A percentile compares a stretch with the other conserved stretches of the same genome.
Evolutionary conservation across 208 protist species (phyloP).

Genomic region (Leishmania guyanensis): DNA sequence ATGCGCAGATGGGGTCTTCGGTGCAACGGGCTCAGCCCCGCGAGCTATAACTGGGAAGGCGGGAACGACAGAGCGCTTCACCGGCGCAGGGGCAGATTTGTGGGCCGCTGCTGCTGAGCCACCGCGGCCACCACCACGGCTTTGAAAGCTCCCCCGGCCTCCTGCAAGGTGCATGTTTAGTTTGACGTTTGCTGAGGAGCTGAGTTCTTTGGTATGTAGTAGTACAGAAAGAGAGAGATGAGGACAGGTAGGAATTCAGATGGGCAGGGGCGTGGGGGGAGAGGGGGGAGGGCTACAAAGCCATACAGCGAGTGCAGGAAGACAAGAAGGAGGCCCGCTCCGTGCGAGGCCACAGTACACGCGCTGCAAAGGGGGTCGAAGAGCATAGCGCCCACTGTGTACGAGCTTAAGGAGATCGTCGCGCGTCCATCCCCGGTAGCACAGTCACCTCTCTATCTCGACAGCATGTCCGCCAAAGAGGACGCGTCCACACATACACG

Average conservation of each 20-base stretch:
- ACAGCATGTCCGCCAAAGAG: background rate
- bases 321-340: background rate
- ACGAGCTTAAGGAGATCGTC: background rate
- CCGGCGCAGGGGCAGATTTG: conserved; percentile 12
- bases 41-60: conserved; percentile 40
- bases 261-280: background rate
- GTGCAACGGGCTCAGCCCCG: background rate
- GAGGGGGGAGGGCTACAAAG: background rate
- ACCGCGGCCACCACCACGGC: conserved; percentile 10
- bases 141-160: conserved; percentile 30
- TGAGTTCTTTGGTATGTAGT: background rate
- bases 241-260: background rate
- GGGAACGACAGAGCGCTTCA: conserved; percentile 29
- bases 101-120: conserved; percentile 1
- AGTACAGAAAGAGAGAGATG: background rate
- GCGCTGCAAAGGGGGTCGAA: background rate
- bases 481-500: background rate
- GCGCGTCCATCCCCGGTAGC: background rate
- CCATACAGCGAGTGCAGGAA: background rate
- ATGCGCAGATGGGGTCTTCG: background rate
- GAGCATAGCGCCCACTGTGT: background rate
- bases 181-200: conserved; percentile 1
- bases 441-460: background rate
- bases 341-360: background rate
- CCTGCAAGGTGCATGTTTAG: conserved; percentile 26